Evolutionary conservation across 495 filamentous ascomycete species (phyloP).

Genomic region (Cercophora sp.): DNA sequence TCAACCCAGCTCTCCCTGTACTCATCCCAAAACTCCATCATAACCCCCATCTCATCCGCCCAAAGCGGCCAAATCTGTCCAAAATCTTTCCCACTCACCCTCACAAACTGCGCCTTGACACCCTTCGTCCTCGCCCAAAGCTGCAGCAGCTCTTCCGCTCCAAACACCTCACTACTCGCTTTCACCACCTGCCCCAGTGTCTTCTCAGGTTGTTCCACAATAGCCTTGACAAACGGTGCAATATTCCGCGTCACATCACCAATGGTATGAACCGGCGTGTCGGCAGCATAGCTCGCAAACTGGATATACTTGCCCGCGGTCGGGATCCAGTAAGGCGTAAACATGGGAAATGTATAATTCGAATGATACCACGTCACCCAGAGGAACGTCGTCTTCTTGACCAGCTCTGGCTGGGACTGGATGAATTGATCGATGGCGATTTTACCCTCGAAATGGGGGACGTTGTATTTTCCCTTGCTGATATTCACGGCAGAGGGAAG

Average conservation of each 20-base stretch:
- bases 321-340: slow-evolving; percentile 27
- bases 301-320: slow-evolving; percentile 32
- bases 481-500: slow-evolving; percentile 25
- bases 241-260: slow-evolving; percentile 39
- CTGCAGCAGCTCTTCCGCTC: slow-evolving; percentile 33
- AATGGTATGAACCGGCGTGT: slow-evolving; percentile 32
- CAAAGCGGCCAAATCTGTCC: slow-evolving; percentile 34
- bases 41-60: slow-evolving; percentile 36
- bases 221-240: slow-evolving; percentile 34
- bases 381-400: slow-evolving; percentile 37
- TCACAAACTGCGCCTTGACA: slow-evolving; percentile 22
- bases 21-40: slow-evolving; percentile 39
- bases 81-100: slow-evolving; percentile 22
- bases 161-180: slow-evolving; percentile 22
- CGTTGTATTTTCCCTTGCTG: slow-evolving; percentile 23
- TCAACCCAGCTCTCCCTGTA: slow-evolving; percentile 31
- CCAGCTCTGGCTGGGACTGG: slow-evolving; percentile 21
- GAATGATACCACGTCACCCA: slow-evolving; percentile 35
- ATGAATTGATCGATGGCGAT: slow-evolving; percentile 36
- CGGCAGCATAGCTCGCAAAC: slow-evolving; percentile 25
- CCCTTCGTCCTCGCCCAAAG: slow-evolving; percentile 34
- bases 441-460: slow-evolving; percentile 43
- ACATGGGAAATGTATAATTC: slow-evolving; percentile 32
- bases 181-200: slow-evolving; percentile 32
- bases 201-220: slow-evolving; percentile 34